Percentiles rank a stretch among this genome's conserved stretches.
Evolutionary conservation across 208 protist species (phyloP).

Genomic region (Entamoeba dispar): DNA sequence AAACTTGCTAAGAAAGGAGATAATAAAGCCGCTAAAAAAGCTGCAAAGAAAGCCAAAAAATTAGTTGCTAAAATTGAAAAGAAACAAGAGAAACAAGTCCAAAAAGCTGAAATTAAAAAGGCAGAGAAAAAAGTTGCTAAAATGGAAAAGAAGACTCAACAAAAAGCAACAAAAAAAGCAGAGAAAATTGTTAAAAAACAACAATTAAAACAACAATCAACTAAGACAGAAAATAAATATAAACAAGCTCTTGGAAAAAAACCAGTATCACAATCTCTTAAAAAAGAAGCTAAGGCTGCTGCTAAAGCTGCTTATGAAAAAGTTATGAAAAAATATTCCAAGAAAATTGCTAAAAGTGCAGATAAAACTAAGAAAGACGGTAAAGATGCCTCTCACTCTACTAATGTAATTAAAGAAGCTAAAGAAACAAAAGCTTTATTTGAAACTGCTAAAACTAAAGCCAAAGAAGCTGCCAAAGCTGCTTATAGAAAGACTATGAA

Average conservation of each 20-base stretch:
- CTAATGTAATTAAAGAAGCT: background rate
- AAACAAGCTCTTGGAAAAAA: background rate
- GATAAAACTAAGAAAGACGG: background rate
- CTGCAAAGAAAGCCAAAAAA: background rate
- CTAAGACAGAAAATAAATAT: background rate
- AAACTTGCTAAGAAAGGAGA: background rate
- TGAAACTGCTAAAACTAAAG: background rate
- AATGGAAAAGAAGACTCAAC: too few species aligned
- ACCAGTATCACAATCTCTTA: background rate
- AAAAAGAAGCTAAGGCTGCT: background rate
- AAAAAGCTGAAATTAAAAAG: too few species aligned
- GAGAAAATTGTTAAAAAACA: too few species aligned
- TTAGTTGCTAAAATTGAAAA: too few species aligned
- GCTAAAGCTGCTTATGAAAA: background rate
- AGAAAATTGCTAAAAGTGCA: background rate
- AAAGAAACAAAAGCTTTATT: background rate
- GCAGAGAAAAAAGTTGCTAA: too few species aligned
- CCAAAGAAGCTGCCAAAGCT: background rate
- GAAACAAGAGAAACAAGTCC: too few species aligned
- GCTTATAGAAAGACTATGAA: background rate
- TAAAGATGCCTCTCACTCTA: background rate
- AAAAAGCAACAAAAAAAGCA: too few species aligned
- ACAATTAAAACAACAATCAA: background rate
- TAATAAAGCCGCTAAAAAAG: background rate
- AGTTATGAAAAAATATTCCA: background rate